A percentile compares a stretch with the other conserved stretches of the same genome.
Conservation (phyloP, 371 early-diverging fungal genomes). For the Entomophthora muscae region DNA sequence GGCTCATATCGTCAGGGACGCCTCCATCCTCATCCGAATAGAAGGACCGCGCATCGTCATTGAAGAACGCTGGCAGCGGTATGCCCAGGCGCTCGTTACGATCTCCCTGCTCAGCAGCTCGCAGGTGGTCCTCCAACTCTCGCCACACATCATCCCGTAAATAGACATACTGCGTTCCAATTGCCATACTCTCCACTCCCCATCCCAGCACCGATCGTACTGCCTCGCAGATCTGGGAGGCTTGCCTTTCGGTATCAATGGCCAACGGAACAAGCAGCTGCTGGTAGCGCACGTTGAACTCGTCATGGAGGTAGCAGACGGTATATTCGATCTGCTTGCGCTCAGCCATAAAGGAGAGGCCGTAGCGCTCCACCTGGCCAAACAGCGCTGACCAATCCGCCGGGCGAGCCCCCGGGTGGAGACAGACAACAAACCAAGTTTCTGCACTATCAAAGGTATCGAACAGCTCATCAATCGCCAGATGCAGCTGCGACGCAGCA, state of each 20-base stretch:
- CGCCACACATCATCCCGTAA: conserved; percentile 39
- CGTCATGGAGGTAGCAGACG: conserved; percentile 36
- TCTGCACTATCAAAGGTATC: conserved; percentile 64
- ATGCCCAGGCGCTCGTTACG: conserved; percentile 13
- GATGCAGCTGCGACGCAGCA: conserved; percentile 50
- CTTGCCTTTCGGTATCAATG: conserved; percentile 17
- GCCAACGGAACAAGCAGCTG: conserved; percentile 22
- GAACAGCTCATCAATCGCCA: conserved; percentile 54
- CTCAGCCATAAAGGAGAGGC: conserved; percentile 39
- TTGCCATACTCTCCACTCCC: conserved; percentile 36
- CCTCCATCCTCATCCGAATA: conserved; percentile 11
- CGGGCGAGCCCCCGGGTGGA: conserved; percentile 52
- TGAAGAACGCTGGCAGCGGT: conserved; percentile 19
- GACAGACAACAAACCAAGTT: conserved; percentile 70
- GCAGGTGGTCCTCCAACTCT: conserved; percentile 26
- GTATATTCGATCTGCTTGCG: conserved; percentile 40
- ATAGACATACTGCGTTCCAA: conserved; percentile 48
- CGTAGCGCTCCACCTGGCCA: conserved; percentile 41
- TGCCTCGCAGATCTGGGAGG: conserved; percentile 18
- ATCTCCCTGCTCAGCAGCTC: conserved; percentile 12
- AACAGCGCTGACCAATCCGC: conserved; percentile 34
- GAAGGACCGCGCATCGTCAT: conserved; percentile 5
- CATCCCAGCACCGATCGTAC: conserved; percentile 41
- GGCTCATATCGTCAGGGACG: conserved; percentile 12
- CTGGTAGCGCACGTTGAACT: conserved; percentile 53